Evolutionary conservation across 2,329 filamentous ascomycete species (phyloP), one percentile per base, ranked within the genome.

Genomic region (Neospermospora avenae): DNA sequence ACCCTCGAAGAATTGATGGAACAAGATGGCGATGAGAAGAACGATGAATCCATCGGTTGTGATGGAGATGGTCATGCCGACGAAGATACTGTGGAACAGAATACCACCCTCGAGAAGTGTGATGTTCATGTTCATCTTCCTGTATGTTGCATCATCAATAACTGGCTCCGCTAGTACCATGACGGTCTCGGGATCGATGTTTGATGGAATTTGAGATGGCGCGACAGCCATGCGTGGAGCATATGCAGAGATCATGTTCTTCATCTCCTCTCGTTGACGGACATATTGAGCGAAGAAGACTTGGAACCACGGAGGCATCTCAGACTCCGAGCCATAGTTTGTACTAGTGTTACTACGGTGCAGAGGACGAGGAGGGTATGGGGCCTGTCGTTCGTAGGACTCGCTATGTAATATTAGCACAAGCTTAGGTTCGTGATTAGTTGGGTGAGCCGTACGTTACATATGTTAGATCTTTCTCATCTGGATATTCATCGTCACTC

Each of bases 41-140:
- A 90, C 78, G 58, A 86, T 73, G 71, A 89, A 90, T 3, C 85
- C 82, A 5, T 78, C 76, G 1, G 83, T 83, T 20, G 86, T 86
- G 64, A 90, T 87, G 25, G 84, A 87, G 25, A 90, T 75, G 0
- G 88, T 88, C 80, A 90, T 88, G 60, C 87, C 87, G 59, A 90
- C 87, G 71, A 90, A 90, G 61, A 92, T 82, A 62, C 85, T 89
- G 75, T 92, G 89, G 72, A 92, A 92, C 11, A 92, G 78, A 65
- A 92, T 92, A 62, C 89, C 89, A 59, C 88, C 86, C 73, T 92
- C 89, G 4, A 92, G 81, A 2, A 92, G 80, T 4, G 89, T 82
- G 65, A 90, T 90, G 74, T 92, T 89, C 67, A 90, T 78, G 2
- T 88, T 81, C 72, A 86, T 83, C 68, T 84, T 88, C 69, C 83